Conservation (phyloP, 495 filamentous ascomycete species). For the Cairneyella variabilis region DNA sequence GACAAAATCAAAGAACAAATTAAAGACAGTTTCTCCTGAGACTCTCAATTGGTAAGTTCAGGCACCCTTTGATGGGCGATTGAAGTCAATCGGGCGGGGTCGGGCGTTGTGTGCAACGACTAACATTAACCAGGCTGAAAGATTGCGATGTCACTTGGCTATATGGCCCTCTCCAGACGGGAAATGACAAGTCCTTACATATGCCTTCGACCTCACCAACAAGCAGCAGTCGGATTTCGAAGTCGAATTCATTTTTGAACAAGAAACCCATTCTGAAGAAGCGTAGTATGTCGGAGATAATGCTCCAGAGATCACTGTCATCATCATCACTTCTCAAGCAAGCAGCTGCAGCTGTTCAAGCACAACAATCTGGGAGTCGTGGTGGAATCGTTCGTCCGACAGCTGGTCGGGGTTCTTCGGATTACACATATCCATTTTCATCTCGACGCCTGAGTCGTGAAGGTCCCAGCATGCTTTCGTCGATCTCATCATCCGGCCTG, state of each 20-base stretch:
- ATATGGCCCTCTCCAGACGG: constrained; percentile 86
- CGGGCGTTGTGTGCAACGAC: constrained; percentile 38
- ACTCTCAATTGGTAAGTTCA: constrained; percentile 26
- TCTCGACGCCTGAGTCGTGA: constrained; percentile 53
- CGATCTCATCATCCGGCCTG: constrained; percentile 57
- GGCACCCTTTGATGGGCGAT: neutral
- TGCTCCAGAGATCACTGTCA: constrained; percentile 87
- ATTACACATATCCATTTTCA: constrained; percentile 46
- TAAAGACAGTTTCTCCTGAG: constrained; percentile 62
- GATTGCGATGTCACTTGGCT: constrained; percentile 98
- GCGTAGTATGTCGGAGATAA: constrained; percentile 90
- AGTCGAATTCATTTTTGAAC: constrained; percentile 72
- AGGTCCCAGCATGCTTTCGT: constrained; percentile 53
- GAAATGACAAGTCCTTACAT: constrained; percentile 32
- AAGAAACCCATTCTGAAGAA: constrained; percentile 97
- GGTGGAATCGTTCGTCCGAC: constrained; percentile 31
- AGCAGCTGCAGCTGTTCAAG: constrained; percentile 86
- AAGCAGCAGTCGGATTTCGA: constrained; percentile 61
- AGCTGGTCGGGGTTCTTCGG: constrained; percentile 19
- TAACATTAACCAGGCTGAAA: constrained; percentile 67
- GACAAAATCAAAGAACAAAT: constrained; percentile 81
- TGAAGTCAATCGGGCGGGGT: neutral
- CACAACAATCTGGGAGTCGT: constrained; percentile 67
- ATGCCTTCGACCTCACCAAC: constrained; percentile 49
- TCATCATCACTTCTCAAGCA: constrained; percentile 90